Evolutionary conservation across 352 stramenopile species (phyloP), one percentile per base, ranked within the genome.

Genomic region (Phytophthora crassamura): DNA sequence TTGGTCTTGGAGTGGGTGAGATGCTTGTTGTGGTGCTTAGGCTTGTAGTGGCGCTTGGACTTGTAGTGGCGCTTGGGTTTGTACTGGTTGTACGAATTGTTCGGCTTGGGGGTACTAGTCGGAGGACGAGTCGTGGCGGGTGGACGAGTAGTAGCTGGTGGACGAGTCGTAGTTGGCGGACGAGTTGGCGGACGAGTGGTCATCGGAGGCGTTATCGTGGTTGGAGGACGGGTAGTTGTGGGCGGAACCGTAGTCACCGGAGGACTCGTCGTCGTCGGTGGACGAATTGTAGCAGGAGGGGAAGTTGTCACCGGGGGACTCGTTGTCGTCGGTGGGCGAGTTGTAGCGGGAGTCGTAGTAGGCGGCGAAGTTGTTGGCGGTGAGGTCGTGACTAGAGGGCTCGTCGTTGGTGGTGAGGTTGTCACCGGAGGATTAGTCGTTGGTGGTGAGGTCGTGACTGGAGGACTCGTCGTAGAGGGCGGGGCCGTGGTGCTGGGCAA

Each of bases 231-330:
- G 3, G 42, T 39, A 18, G 32, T n/a, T 7, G 12, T 14, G 7
- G 32, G 47, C 7, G 47, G 5, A 15, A n/a, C n/a, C n/a, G n/a
- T n/a, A 4, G 32, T 22, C 8, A 16, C 12, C 3, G 47, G 47
- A 10, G 47, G 18, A 4, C 12, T 41, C 8, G 32, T 41, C 3
- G 58, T 93, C 82, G 10, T 82, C 0, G 47, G 47, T 34, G 32
- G 47, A 9, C 7, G 12, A 3, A 32, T 54, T 5, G 47, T 41
- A 11, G 16, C 9, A 0, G 46, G 46, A 18, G 42, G 42, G 11
- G 20, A 35, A 1, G 38, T 43, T n/a, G 38, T 43, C 3, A 20
- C 38, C 11, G 38, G 38, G 6, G 41, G 41, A 32, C 18, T 33
- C 18, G 41, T 48, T 5, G 43, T 50, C 22, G 43, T 4, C 2